Base-by-base conservation (phyloP, 257 asterid species). In the Solanum appendiculatum region DNA sequence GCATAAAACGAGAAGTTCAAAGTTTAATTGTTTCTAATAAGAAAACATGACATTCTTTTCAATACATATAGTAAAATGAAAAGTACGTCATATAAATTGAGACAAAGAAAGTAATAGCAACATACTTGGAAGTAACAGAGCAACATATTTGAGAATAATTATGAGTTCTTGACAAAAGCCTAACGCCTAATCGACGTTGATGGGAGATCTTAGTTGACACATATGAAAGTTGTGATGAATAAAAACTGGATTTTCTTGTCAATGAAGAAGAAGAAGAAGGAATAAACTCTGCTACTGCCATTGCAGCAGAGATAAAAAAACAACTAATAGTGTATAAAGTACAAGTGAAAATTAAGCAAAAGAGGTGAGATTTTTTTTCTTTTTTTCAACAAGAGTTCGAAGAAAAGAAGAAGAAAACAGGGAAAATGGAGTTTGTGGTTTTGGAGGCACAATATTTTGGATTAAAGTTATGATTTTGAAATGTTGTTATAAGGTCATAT, bases 261-360 rank as follows among this genome's bases (percentile, higher is more conserved):
- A 74, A 77, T 2, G 92, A 88, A 6, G 93, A 87, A 64, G 91
- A 84, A 12, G 91, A 84, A 63, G 89, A 37, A 73, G 80, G 54
- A 13, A 86, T 84, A 11, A 96, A 85, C 93, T 97, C 99, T 88
- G 97, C 94, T 91, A 93, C 91, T 68, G 96, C 98, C 98, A 94
- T 97, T 85, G 92, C 88, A 88, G 93, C 69, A 85, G 89, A 82
- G 85, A n/a, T 14, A 2, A 89, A 66, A 56, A 82, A 88, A 84
- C 64, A 54, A 25, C 2, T 16, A 58, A 0, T 66, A 34, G 12
- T 56, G 80, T 69, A 46, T 5, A 75, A 87, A 70, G 39, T 21
- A 33, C 29, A 56, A 58, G 48, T 27, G 5, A 39, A n/a, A n/a
- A 46, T 81, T 34, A 27, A 3, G 39, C 1, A 56, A 69, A 51